Evolutionary conservation across 352 stramenopile genomes (phyloP).

Genomic region (Globisporangium perplexum): DNA sequence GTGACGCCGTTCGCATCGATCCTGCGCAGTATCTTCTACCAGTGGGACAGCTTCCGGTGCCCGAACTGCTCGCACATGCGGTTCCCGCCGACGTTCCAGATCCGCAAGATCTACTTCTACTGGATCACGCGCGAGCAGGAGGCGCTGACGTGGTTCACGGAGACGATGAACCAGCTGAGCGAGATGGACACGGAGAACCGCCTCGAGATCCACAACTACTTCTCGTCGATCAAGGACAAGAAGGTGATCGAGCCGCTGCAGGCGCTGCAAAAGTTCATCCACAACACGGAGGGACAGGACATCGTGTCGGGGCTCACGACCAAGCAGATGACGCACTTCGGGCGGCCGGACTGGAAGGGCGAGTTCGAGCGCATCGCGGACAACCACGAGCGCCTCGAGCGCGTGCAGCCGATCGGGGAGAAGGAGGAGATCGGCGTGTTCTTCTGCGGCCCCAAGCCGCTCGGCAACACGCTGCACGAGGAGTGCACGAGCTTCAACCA

Average conservation of each 20-base stretch:
- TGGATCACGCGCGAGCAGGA: constrained; percentile 76
- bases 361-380: constrained; percentile 50
- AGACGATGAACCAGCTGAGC: constrained; percentile 79
- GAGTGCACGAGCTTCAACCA: constrained; percentile 58
- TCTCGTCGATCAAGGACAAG: constrained; percentile 63
- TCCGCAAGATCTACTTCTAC: constrained; percentile 85
- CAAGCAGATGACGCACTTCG: constrained; percentile 75
- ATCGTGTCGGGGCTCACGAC: constrained; percentile 65
- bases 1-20: constrained; percentile 75
- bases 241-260: constrained; percentile 50
- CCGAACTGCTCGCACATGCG: constrained; percentile 43
- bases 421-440: constrained; percentile 74
- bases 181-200: constrained; percentile 66
- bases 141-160: constrained; percentile 68
- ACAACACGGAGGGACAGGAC: constrained; percentile 55
- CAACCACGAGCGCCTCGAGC: constrained; percentile 32
- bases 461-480: constrained; percentile 54
- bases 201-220: constrained; percentile 82
- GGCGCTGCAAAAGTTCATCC: constrained; percentile 72
- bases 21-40: constrained; percentile 57
- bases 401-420: constrained; percentile 18
- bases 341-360: constrained; percentile 66
- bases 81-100: constrained; percentile 57
- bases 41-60: constrained; percentile 57
- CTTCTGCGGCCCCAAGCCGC: constrained; percentile 59